These are phyloP conservation scores for Flammula alnicola DNA, from an alignment of 1,284 basidiomycete genomes.

Conservation along the genomic window DNA sequence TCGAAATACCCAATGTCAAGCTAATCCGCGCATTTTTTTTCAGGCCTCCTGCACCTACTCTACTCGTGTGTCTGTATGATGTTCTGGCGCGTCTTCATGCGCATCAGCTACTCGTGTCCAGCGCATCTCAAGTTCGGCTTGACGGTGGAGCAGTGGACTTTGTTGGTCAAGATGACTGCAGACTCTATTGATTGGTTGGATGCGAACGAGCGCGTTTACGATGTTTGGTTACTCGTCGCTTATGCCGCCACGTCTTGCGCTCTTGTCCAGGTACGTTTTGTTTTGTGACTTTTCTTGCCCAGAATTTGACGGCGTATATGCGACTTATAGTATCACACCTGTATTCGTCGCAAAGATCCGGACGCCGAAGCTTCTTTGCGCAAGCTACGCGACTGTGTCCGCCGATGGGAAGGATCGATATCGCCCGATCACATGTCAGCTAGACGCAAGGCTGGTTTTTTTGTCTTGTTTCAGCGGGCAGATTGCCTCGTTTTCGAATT, in stretches of 20 bases:
- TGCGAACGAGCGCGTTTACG: conserved; percentile 79
- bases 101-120: conserved; percentile 88
- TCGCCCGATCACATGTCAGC: conserved; percentile 89
- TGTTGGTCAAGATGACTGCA: conserved; percentile 72
- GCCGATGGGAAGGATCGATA: conserved; percentile 81
- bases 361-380: conserved; percentile 77
- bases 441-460: conserved; percentile 74
- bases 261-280: conserved; percentile 74
- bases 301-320: conserved; percentile 3
- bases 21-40: conserved; percentile 13
- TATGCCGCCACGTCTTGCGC: conserved; percentile 92
- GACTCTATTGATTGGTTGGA: conserved; percentile 92
- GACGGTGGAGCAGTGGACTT: conserved; percentile 80
- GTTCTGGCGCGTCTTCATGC: conserved; percentile 95
- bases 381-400: conserved; percentile 81
- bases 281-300: conserved; percentile 16
- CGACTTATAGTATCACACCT: conserved; percentile 81
- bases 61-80: conserved; percentile 90
- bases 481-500: conserved; percentile 5
- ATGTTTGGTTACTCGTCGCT: conserved; percentile 84
- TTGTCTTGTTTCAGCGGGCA: conserved; percentile 22
- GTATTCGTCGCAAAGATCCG: conserved; percentile 81
- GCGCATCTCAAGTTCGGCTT: conserved; percentile 85
- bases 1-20: background rate
- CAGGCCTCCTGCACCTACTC: conserved; percentile 84